Percentiles rank a stretch among this genome's conserved stretches.
Conservation (phyloP, 2,329 filamentous ascomycete genomes). For the Cytospora mali region DNA sequence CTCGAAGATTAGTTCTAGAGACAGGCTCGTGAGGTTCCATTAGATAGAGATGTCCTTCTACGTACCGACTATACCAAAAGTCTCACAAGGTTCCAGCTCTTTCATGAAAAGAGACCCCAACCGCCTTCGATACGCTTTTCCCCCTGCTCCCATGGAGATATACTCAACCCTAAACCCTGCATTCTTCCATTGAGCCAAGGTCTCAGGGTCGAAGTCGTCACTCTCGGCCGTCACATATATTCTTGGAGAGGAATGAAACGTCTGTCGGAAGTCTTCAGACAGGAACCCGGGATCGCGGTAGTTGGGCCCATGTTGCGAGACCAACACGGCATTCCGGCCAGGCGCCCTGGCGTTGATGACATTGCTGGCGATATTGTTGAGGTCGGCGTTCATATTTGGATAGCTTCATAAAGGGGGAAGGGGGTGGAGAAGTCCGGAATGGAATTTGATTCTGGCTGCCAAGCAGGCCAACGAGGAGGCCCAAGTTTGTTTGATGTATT, state of each 20-base stretch:
- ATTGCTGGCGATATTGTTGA: conserved; percentile 9
- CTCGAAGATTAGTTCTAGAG: too few relatives aligned
- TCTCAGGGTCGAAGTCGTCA: conserved; percentile 45
- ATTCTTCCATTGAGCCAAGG: conserved; percentile 43
- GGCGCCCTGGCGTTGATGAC: conserved; percentile 12
- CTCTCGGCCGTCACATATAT: conserved; percentile 47
- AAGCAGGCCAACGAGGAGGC: too few relatives aligned
- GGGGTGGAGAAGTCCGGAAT: not conserved
- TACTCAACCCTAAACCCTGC: conserved; percentile 50
- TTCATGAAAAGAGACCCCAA: conserved; percentile 39
- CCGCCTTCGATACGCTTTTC: conserved; percentile 39
- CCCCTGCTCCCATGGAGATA: conserved; percentile 42
- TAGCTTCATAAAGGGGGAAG: too few relatives aligned
- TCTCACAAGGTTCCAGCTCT: conserved; percentile 44
- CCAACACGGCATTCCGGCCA: conserved; percentile 20
- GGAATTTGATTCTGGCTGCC: too few relatives aligned
- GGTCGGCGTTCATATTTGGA: conserved; percentile 1
- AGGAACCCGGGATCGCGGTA: conserved; percentile 47
- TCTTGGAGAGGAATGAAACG: conserved; percentile 36
- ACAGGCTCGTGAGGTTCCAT: too few relatives aligned
- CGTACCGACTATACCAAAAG: conserved; percentile 47
- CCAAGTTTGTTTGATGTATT: too few relatives aligned
- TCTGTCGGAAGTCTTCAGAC: conserved; percentile 43
- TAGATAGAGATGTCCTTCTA: not conserved
- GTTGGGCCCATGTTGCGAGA: conserved; percentile 36